Base-by-base conservation (phyloP, 768 basidiomycete species). In the Mycena epipterygia region DNA sequence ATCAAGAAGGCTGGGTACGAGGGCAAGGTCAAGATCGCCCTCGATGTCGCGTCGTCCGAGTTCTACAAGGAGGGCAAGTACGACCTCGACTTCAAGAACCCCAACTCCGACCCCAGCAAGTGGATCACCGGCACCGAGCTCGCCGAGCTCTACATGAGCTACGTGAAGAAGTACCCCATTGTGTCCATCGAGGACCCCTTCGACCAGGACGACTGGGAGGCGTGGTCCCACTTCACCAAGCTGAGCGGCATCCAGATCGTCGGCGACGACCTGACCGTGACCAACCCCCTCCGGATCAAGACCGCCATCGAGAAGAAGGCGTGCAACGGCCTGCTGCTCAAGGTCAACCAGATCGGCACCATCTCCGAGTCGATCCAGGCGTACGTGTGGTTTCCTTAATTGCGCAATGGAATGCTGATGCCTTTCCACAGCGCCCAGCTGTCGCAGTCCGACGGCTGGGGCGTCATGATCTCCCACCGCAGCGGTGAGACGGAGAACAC, bases 11-110 rank as follows among this genome's bases (percentile, higher is more conserved):
- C 98, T 29, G 98, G 98, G 46, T 98, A 98, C 83, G 94, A 97
- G 81, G 98, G 96, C 79, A 98, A 98, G 87, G 92, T 99, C 85
- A 95, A 98, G 85, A 99, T 99, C 81, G 97, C 94, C 68, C 94
- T 99, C 74, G 97, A 98, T 78, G 97, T 98, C 74, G 98, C 98
- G 64, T 98, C 97, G 2, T 98, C 97, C 82, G 98, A 99, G 84
- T 99, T 99, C 89, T 99, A 95, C 92, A 99, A 98, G 91, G 96
- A 98, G 7, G 97, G 97, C 76, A 98, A 98, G 86, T 99, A 99
- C 84, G 97, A 99, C 79, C 85, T 99, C 71, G 96, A 98, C 88
- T 96, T 96, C 89, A 96, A 99, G 90, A 98, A 98, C 90, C 95
- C 97, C 82, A 98, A 99, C 88, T 98, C 97, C 59, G 97, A 99